phyloP scores from a whole-genome alignment of 2,329 filamentous ascomycete genomes.

The Apiospora pterosperma region DNA sequence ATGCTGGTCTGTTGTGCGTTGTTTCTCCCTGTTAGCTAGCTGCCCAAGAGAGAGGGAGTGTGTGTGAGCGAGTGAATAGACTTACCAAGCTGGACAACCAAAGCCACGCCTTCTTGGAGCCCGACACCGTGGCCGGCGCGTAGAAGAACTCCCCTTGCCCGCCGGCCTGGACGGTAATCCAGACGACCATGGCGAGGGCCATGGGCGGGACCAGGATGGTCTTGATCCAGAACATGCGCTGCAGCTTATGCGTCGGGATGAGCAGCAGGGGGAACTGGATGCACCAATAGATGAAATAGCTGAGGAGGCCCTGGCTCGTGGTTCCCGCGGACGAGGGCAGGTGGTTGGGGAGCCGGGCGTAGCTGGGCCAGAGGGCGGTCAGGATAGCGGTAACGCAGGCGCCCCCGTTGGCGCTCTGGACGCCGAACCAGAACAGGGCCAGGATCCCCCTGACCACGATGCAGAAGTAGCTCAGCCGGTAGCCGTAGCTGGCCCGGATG shows the following conservation, averaged over 20 bases:
- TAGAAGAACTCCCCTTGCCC: constrained; percentile 40
- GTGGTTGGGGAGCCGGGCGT: constrained; percentile 47
- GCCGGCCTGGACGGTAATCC: constrained; percentile 48
- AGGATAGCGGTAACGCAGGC: constrained; percentile 43
- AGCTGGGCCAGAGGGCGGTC: constrained; percentile 51
- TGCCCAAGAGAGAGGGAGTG: not conserved
- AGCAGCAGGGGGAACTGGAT: constrained; percentile 51
- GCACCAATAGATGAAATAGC: constrained; percentile 56
- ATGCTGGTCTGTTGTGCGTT: constrained; percentile 25
- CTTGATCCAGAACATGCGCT: constrained; percentile 47
- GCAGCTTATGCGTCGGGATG: constrained; percentile 52
- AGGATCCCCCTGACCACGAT: constrained; percentile 40
- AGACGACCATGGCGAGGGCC: constrained; percentile 53
- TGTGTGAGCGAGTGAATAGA: not conserved
- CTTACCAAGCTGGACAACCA: constrained; percentile 23
- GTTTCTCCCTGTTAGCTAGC: not conserved
- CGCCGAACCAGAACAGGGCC: constrained; percentile 39
- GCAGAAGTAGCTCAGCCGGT: constrained; percentile 26
- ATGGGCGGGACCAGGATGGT: constrained; percentile 41
- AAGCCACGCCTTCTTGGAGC: constrained; percentile 24
- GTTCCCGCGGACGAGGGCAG: constrained; percentile 50
- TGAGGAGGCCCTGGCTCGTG: constrained; percentile 52
- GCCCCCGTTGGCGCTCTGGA: constrained; percentile 60
- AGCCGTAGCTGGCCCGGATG: constrained; percentile 39
- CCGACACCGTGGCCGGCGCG: constrained; percentile 39